A percentile compares a stretch with the other conserved stretches of the same genome.
Conservation (phyloP, 2,329 filamentous ascomycete genomes). For the Gnomoniopsis sp. region DNA sequence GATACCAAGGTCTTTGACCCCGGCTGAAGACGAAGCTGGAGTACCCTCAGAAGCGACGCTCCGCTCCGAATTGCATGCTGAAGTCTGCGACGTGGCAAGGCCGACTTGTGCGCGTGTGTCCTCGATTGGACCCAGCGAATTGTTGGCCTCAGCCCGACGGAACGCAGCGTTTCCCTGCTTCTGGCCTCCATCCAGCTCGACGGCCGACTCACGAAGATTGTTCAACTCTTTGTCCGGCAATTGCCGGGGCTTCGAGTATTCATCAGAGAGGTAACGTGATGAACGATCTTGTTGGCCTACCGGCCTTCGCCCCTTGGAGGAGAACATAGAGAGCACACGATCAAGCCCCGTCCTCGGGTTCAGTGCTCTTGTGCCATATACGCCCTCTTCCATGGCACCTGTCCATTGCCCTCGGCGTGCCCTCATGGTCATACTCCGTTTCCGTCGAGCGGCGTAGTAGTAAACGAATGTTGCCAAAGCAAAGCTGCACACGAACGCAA, state of each 20-base stretch:
- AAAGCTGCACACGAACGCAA: constrained; percentile 7
- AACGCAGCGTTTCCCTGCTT: constrained; percentile 33
- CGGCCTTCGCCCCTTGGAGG: constrained; percentile 15
- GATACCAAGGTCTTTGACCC: constrained; percentile 27
- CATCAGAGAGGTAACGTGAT: constrained; percentile 19
- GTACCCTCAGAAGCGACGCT: neutral
- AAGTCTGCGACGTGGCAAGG: constrained; percentile 44
- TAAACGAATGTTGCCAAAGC: neutral
- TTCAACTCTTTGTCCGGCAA: constrained; percentile 26
- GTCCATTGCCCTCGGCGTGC: neutral
- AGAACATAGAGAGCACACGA: constrained; percentile 14
- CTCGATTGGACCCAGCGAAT: constrained; percentile 47
- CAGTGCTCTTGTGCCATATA: neutral
- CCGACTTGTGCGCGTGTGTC: constrained; percentile 47
- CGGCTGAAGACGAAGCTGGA: too few relatives aligned
- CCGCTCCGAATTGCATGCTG: neutral
- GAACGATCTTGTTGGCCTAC: constrained; percentile 30
- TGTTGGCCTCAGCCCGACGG: constrained; percentile 36
- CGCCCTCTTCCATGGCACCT: constrained; percentile 7
- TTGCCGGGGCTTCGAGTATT: neutral
- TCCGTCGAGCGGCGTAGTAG: neutral
- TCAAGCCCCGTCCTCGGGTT: constrained; percentile 2
- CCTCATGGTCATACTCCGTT: neutral
- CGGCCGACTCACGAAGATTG: constrained; percentile 44
- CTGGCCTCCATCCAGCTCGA: constrained; percentile 45